These are phyloP conservation scores for Dendrobium chrysotoxum DNA, from an alignment of 106 monocot species.

Conservation along the genomic window DNA sequence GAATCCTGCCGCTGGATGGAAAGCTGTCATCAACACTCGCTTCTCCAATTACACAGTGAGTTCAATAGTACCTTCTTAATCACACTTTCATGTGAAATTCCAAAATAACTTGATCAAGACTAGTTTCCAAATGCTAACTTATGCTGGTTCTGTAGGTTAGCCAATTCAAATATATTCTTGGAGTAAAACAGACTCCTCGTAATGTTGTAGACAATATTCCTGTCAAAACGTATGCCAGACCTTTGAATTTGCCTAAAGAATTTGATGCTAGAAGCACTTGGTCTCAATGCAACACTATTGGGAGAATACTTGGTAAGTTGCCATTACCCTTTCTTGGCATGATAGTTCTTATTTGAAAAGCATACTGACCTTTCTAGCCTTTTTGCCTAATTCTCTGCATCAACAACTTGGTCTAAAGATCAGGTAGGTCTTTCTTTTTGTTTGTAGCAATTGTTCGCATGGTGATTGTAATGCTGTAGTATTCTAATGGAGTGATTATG, in stretches of 20 bases:
- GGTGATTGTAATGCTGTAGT: conserved; percentile 4
- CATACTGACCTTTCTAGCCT: conserved; percentile 9
- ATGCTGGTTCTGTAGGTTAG: conserved; percentile 28
- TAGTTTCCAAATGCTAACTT: neutral
- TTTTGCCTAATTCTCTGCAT: neutral
- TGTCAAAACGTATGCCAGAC: conserved; percentile 34
- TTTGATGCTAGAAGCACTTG: conserved; percentile 80
- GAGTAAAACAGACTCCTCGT: conserved; percentile 36
- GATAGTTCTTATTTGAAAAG: neutral
- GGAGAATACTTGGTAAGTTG: conserved; percentile 68
- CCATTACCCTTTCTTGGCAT: neutral
- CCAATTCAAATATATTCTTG: conserved; percentile 72
- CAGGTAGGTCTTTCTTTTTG: conserved; percentile 31
- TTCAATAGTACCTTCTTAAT: neutral
- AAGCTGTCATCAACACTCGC: conserved; percentile 47
- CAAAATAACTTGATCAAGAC: neutral
- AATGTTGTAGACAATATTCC: conserved; percentile 35
- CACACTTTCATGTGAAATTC: neutral
- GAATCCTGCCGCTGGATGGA: conserved; percentile 65
- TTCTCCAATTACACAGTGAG: conserved; percentile 74
- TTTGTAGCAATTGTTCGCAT: neutral
- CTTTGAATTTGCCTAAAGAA: conserved; percentile 44
- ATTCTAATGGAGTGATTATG: conserved; percentile 13
- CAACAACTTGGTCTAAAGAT: conserved; percentile 30
- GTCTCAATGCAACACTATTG: conserved; percentile 67